Evolutionary conservation across 768 basidiomycete species (phyloP), one percentile per base, ranked within the genome.

Genomic region (Termitomyces sp.): DNA sequence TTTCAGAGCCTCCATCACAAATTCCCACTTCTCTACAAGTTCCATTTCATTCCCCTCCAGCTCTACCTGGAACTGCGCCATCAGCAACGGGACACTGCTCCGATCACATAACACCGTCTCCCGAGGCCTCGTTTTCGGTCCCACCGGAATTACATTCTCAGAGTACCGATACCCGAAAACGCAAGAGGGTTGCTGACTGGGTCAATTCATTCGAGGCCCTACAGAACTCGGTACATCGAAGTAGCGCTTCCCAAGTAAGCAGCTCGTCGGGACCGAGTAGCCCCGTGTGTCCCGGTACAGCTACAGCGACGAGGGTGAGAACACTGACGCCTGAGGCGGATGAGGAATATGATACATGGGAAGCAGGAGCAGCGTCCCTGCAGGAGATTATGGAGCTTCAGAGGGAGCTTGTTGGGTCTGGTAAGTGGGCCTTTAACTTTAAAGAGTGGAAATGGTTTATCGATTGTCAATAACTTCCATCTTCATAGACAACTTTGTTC

Each of bases 291-390:
- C 13, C 27, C 16, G 36, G 30, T 33, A 20, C 41, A 22, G n/a
- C 9, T 33, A 20, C 41, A 22, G n/a, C 9, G 15, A 49, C 45
- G 31, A 47, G 27, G 16, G 18, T 42, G 15, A 52, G 55, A 18
- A 41, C 59, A 16, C 59, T 47, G 27, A 46, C 58, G 6, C 31
- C 50, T 31, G 61, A 51, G 31, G 64, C 42, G 31, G 63, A 63
- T 18, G 55, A 62, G 27, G 66, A 65, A 4, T 67, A 67, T 39
- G 55, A 62, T 44, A 62, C 59, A 13, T 73, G 73, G 73, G 73
- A 75, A 45, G 65, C 64, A 20, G 63, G 64, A 45, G 60, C 61
- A 2, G 59, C 67, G 1, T 66, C 68, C 18, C 54, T 56, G 13
- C 64, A 69, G 24, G 66, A 70, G 12, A 53, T 72, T 36, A 61